A percentile compares a stretch with the other conserved stretches of the same genome.
Conservation (phyloP, 139 green algal species). For the Picochlorum sp. region DNA sequence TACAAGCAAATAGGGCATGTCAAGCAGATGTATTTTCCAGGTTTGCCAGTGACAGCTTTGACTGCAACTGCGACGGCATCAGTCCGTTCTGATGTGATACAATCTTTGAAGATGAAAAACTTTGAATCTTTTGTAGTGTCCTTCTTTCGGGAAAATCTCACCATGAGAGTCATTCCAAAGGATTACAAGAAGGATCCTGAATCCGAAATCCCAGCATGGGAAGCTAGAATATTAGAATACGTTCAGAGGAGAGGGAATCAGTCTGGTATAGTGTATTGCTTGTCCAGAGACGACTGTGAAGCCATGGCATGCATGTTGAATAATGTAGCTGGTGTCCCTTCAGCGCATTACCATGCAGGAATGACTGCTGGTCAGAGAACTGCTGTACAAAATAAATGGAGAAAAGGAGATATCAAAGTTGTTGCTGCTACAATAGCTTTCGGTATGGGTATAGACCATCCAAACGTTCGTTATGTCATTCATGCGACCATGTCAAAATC, state of each 20-base stretch:
- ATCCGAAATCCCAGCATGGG: constrained; percentile 8
- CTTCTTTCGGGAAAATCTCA: constrained; percentile 49
- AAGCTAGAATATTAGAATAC: constrained; percentile 31
- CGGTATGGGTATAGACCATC: constrained; percentile 77
- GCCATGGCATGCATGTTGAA: constrained; percentile 20
- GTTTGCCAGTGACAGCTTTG: constrained; percentile 53
- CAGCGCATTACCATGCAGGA: constrained; percentile 77
- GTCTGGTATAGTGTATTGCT: constrained; percentile 85
- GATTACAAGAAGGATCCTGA: constrained; percentile 23
- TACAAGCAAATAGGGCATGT: constrained; percentile 59
- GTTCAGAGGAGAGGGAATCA: constrained; percentile 23
- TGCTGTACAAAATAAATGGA: constrained; percentile 71
- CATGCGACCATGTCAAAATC: constrained; percentile 50
- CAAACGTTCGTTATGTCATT: constrained; percentile 74
- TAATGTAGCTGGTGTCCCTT: constrained; percentile 36
- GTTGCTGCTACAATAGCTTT: constrained; percentile 24
- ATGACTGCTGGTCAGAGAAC: constrained; percentile 69
- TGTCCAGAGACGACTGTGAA: constrained; percentile 57
- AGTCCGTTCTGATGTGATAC: constrained; percentile 62
- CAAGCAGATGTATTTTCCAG: constrained; percentile 33
- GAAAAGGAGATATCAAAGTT: not conserved
- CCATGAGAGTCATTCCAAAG: constrained; percentile 46
- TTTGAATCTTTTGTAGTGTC: constrained; percentile 39
- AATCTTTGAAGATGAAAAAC: constrained; percentile 49
- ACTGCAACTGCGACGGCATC: constrained; percentile 64